phyloP scores from a whole-genome alignment of 805 yeast species.

The Myxozyma kluyveri region DNA sequence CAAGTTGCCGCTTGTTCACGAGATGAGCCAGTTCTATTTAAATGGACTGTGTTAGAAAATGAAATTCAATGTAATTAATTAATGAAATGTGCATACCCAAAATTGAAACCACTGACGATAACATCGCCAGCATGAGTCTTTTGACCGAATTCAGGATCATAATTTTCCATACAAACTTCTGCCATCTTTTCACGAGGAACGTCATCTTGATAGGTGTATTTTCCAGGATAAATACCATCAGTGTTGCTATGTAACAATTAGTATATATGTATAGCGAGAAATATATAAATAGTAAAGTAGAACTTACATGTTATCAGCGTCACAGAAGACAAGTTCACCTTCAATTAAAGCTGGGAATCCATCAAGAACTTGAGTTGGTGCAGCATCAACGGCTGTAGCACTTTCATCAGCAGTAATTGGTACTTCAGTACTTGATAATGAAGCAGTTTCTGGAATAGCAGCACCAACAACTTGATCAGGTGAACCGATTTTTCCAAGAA shows the following conservation, averaged over 20 bases:
- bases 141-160: constrained; percentile 79
- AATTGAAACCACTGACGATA: constrained; percentile 86
- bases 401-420: constrained; percentile 39
- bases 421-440: constrained; percentile 33
- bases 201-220: constrained; percentile 97
- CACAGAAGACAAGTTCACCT: constrained; percentile 93
- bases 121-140: constrained; percentile 88
- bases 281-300: background rate
- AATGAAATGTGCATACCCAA: constrained; percentile 49
- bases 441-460: constrained; percentile 36
- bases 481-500: constrained; percentile 88
- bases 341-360: constrained; percentile 88
- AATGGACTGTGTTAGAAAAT: background rate
- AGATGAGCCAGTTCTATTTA: constrained; percentile 80
- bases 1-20: constrained; percentile 99
- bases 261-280: constrained; percentile 33
- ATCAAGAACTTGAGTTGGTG: constrained; percentile 68
- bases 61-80: background rate
- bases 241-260: constrained; percentile 68
- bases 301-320: constrained; percentile 63
- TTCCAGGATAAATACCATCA: constrained; percentile 98
- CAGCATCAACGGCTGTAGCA: constrained; percentile 39
- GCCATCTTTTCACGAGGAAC: constrained; percentile 96
- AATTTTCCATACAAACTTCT: constrained; percentile 98
- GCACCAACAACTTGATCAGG: constrained; percentile 78